Percentiles rank a stretch among this genome's conserved stretches.
These are phyloP conservation scores for Candida insectorum DNA, from an alignment of 805 yeast genomes.

Conservation along the genomic window DNA sequence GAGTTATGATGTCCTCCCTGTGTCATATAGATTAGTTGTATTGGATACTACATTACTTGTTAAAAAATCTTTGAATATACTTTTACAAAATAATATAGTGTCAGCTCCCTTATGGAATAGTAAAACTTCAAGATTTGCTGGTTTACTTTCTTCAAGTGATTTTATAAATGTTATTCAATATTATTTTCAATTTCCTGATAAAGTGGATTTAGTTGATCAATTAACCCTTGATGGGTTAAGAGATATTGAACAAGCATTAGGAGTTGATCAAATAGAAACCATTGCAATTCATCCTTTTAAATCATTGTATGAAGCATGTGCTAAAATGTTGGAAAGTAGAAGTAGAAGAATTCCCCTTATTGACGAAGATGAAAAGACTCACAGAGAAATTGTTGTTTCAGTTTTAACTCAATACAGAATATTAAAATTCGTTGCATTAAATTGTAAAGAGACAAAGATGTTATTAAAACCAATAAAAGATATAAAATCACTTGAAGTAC, in stretches of 20 bases:
- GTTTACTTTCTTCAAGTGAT: slow-evolving; percentile 86
- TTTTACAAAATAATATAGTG: slow-evolving; percentile 90
- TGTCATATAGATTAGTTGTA: slow-evolving; percentile 86
- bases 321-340: slow-evolving; percentile 80
- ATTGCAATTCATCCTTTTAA: slow-evolving; percentile 87
- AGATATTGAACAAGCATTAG: slow-evolving; percentile 83
- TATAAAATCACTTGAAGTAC: slow-evolving; percentile 59
- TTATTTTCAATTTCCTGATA: slow-evolving; percentile 84
- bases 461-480: slow-evolving; percentile 72
- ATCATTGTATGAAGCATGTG: slow-evolving; percentile 88
- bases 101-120: slow-evolving; percentile 98
- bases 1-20: slow-evolving; percentile 95
- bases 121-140: slow-evolving; percentile 84
- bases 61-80: slow-evolving; percentile 83
- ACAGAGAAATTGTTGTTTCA: slow-evolving; percentile 89
- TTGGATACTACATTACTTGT: slow-evolving; percentile 88
- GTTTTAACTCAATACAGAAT: slow-evolving; percentile 96
- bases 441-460: slow-evolving; percentile 91
- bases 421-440: slow-evolving; percentile 89
- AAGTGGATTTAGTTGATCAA: slow-evolving; percentile 82
- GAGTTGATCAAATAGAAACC: slow-evolving; percentile 82
- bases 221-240: slow-evolving; percentile 80
- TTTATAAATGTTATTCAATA: slow-evolving; percentile 94
- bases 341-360: slow-evolving; percentile 93
- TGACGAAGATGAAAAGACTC: slow-evolving; percentile 89